Evolutionary conservation across 495 filamentous ascomycete species (phyloP).

Genomic region (Sordaria brevicollis): DNA sequence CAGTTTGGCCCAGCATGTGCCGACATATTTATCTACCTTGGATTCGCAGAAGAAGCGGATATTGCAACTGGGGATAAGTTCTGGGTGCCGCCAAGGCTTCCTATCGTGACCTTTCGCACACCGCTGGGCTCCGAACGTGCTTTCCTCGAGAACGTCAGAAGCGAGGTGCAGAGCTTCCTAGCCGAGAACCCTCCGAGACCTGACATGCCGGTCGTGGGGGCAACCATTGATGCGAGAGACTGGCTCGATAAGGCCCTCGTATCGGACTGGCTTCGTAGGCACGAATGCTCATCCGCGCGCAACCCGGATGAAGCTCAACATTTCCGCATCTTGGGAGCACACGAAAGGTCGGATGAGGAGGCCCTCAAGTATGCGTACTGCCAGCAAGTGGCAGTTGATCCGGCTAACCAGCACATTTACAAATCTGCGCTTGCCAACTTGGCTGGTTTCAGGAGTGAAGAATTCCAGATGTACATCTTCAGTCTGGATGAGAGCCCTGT

Average conservation of each 20-base stretch:
- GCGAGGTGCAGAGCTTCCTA: slow-evolving; percentile 24
- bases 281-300: neutral
- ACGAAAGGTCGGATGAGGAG: slow-evolving; percentile 9
- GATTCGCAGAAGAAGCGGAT: slow-evolving; percentile 36
- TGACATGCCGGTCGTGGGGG: slow-evolving; percentile 5
- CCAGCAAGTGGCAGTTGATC: slow-evolving; percentile 13
- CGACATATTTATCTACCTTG: slow-evolving; percentile 51
- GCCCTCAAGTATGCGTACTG: slow-evolving; percentile 19
- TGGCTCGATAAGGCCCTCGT: slow-evolving; percentile 12
- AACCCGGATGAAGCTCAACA: neutral
- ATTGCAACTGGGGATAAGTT: slow-evolving; percentile 9
- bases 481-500: neutral
- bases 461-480: slow-evolving; percentile 17
- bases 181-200: slow-evolving; percentile 4
- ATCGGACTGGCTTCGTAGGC: slow-evolving; percentile 1
- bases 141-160: slow-evolving; percentile 24
- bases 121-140: slow-evolving; percentile 14
- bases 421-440: slow-evolving; percentile 11
- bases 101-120: slow-evolving; percentile 12
- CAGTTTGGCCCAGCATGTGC: slow-evolving; percentile 58
- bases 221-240: slow-evolving; percentile 6
- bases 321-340: slow-evolving; percentile 12
- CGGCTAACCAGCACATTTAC: slow-evolving; percentile 5
- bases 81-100: slow-evolving; percentile 16
- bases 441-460: slow-evolving; percentile 5